Evolutionary conservation across 2,329 filamentous ascomycete species (phyloP).

Genomic region (Ceratocystis ficicola): DNA sequence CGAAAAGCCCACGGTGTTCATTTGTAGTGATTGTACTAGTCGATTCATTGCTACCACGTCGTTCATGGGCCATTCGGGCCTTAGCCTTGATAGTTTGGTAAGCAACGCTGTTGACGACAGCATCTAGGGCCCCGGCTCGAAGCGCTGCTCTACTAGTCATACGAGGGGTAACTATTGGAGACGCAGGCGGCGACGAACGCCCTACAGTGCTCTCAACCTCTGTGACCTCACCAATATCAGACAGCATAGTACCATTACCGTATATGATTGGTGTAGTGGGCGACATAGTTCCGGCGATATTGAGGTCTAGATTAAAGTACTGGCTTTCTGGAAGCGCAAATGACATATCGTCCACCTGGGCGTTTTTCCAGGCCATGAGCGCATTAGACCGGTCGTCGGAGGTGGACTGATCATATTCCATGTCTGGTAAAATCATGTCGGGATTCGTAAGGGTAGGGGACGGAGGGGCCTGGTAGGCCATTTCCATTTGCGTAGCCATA

Average conservation of each 20-base stretch:
- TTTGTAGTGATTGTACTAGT: constrained; percentile 48
- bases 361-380: constrained; percentile 42
- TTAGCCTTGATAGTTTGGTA: constrained; percentile 34
- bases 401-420: constrained; percentile 44
- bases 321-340: constrained; percentile 25
- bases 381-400: constrained; percentile 41
- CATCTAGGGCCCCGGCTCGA: constrained; percentile 7
- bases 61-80: constrained; percentile 32
- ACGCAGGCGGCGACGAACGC: constrained; percentile 31
- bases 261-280: constrained; percentile 55
- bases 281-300: constrained; percentile 34
- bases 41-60: constrained; percentile 47
- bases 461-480: constrained; percentile 43
- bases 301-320: constrained; percentile 27
- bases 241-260: constrained; percentile 57
- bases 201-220: constrained; percentile 42
- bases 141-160: constrained; percentile 26
- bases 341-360: constrained; percentile 31
- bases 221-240: constrained; percentile 49
- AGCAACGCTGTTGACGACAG: constrained; percentile 29
- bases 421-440: constrained; percentile 83
- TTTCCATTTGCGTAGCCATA: constrained; percentile 25
- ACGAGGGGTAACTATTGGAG: constrained; percentile 27
- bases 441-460: constrained; percentile 86
- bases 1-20: constrained; percentile 39